Percentiles rank a stretch among this genome's conserved stretches.
Evolutionary conservation across 2,329 filamentous ascomycete genomes (phyloP).

Genomic region (Alternaria tenuissima): DNA sequence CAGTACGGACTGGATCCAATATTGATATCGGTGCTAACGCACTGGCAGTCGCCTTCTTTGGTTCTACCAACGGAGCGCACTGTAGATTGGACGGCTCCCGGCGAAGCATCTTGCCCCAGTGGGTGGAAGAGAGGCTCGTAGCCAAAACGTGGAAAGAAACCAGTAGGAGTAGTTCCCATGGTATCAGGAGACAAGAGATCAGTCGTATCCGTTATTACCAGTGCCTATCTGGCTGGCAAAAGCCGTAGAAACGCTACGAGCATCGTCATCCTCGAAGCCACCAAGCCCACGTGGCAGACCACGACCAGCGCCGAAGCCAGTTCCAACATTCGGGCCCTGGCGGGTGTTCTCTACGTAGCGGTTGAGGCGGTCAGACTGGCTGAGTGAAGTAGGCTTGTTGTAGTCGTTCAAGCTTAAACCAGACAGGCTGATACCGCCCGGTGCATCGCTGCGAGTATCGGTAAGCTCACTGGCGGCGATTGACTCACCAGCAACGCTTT

Average conservation of each 20-base stretch:
- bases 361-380: slow-evolving; percentile 89
- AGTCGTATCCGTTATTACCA: slow-evolving; percentile 65
- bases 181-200: slow-evolving; percentile 45
- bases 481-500: slow-evolving; percentile 88
- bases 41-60: slow-evolving; percentile 14
- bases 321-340: slow-evolving; percentile 60
- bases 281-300: slow-evolving; percentile 52
- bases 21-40: slow-evolving; percentile 20
- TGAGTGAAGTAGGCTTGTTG: slow-evolving; percentile 76
- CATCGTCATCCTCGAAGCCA: slow-evolving; percentile 80
- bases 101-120: slow-evolving; percentile 11
- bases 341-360: slow-evolving; percentile 90
- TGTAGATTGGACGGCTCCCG: neutral
- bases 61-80: slow-evolving; percentile 7
- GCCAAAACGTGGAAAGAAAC: slow-evolving; percentile 17
- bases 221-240: slow-evolving; percentile 96
- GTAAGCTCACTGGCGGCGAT: slow-evolving; percentile 91
- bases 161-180: slow-evolving; percentile 9
- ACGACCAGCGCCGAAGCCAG: slow-evolving; percentile 55
- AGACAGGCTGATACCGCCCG: slow-evolving; percentile 86
- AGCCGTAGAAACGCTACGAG: slow-evolving; percentile 93
- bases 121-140: slow-evolving; percentile 16
- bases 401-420: slow-evolving; percentile 78
- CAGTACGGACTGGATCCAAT: slow-evolving; percentile 10
- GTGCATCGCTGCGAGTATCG: slow-evolving; percentile 78